Conservation (phyloP, 192 early-diverging fungal genomes). For the Backusella parvicylindrica region DNA sequence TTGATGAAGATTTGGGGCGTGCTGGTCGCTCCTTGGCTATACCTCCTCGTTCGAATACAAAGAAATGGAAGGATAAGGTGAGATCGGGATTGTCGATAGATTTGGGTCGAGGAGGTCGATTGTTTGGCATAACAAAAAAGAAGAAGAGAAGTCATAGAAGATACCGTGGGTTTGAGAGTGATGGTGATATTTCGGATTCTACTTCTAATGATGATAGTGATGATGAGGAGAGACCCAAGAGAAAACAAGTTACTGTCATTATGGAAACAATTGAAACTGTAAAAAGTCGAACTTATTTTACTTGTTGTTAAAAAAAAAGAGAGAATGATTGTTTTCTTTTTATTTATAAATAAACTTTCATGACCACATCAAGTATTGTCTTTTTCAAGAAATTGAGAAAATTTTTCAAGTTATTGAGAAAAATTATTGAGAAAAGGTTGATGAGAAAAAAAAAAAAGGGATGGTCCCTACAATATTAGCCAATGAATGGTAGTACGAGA, state of each 20-base stretch:
- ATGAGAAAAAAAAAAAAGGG: too few relatives aligned
- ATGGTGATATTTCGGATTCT: conserved; percentile 8
- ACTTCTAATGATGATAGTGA: not conserved
- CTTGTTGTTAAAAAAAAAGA: conserved; percentile 16
- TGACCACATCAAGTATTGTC: too few relatives aligned
- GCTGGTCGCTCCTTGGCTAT: not conserved
- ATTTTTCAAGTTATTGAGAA: too few relatives aligned
- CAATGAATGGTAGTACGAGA: too few relatives aligned
- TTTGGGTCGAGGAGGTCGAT: not conserved
- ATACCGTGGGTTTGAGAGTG: conserved; percentile 13
- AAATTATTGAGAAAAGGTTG: too few relatives aligned
- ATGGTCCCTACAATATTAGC: too few relatives aligned
- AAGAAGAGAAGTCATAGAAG: not conserved
- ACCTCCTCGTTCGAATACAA: not conserved
- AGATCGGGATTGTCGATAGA: conserved; percentile 1
- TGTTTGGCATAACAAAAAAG: not conserved
- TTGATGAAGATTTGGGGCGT: not conserved
- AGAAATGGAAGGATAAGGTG: conserved; percentile 10
- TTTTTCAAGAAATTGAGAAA: too few relatives aligned
- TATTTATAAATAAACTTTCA: too few relatives aligned
- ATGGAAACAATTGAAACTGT: conserved; percentile 25
- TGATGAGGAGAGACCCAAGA: not conserved
- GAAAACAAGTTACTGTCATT: conserved; percentile 13
- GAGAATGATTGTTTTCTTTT: too few relatives aligned
- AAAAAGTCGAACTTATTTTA: conserved; percentile 29